phyloP scores from a whole-genome alignment of 2,329 filamentous ascomycete genomes.

The Neofusicoccum parvum region DNA sequence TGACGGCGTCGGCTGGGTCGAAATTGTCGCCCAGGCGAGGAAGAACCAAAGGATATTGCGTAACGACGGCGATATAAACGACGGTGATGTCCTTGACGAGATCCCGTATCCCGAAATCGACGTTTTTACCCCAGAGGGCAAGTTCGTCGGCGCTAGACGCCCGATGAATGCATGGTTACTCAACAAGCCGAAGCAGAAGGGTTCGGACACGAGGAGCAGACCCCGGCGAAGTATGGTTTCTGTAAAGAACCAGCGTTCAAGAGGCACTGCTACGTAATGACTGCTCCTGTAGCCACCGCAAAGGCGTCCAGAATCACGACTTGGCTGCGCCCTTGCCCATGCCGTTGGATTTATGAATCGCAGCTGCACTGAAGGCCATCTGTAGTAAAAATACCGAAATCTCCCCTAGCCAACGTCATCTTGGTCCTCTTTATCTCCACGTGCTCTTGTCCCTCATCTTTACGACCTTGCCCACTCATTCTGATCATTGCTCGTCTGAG shows the following conservation, averaged over 20 bases:
- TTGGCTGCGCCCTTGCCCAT: neutral
- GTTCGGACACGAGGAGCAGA: slow-evolving; percentile 54
- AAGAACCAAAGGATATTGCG: slow-evolving; percentile 23
- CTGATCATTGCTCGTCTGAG: neutral
- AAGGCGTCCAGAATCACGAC: neutral
- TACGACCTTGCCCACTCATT: slow-evolving; percentile 4
- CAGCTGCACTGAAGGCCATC: neutral
- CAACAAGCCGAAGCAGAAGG: slow-evolving; percentile 55
- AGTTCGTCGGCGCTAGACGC: slow-evolving; percentile 66
- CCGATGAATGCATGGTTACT: slow-evolving; percentile 74
- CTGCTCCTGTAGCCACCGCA: neutral
- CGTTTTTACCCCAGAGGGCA: slow-evolving; percentile 83
- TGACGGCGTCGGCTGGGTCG: slow-evolving; percentile 92
- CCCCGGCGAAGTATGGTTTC: slow-evolving; percentile 71
- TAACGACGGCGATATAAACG: neutral
- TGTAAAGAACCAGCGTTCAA: slow-evolving; percentile 24
- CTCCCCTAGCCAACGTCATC: neutral
- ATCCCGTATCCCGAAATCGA: slow-evolving; percentile 72
- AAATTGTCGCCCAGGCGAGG: slow-evolving; percentile 80
- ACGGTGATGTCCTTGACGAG: slow-evolving; percentile 49
- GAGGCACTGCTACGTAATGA: neutral
- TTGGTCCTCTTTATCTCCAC: neutral
- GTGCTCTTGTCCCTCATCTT: neutral
- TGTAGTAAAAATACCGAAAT: neutral
- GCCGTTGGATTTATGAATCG: neutral